Base-by-base conservation (phyloP, 306 rosid genomes). In the Prunus davidiana region DNA sequence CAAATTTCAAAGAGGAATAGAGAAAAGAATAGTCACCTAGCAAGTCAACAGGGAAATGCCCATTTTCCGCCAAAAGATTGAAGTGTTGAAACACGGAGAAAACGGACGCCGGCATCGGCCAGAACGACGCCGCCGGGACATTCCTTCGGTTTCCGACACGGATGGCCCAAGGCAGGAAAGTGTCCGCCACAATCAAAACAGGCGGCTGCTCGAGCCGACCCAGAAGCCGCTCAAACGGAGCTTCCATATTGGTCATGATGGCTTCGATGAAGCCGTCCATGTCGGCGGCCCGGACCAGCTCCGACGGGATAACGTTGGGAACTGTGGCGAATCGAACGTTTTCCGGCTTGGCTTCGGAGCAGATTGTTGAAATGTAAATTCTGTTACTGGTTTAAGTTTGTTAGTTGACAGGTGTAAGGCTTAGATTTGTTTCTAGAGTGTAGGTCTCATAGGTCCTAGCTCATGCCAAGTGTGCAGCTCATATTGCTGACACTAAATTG, bases 281-380 rank as follows among this genome's bases (percentile, higher is more conserved):
- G 52, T 80, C 75, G 74, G 41, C 62, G 11, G 78, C 66, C 1
- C 63, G 72, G 19, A 14, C 83, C 15, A 51, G 22, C 80, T 87
- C 93, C 56, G 92, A 80, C 22, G 87, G 93, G 63, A 89, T 18
- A 6, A 85, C 77, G 32, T 83, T 74, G 1, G 89, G 88, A 1
- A 89, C 71, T 0, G 87, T 47, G 45, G 72, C 61, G 16, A 83
- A 46, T 41, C 64, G 81, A 8, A 86, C 49, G 76, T 85, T 80
- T 25, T 43, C 56, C 0, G 79, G 80, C n/a, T 71, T 80, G 7
- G 82, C 50, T 8, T 89, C 51, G 54, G 93, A 72, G 55, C 63
- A 41, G n/a, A n/a, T n/a, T n/a, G n/a, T n/a, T n/a, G n/a, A n/a
- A n/a, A n/a, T n/a, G n/a, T n/a, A n/a, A n/a, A n/a, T n/a, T n/a